These are phyloP conservation scores for Eucalyptus polyanthemos DNA, from an alignment of 345 rosid genomes.

Conservation along the genomic window DNA sequence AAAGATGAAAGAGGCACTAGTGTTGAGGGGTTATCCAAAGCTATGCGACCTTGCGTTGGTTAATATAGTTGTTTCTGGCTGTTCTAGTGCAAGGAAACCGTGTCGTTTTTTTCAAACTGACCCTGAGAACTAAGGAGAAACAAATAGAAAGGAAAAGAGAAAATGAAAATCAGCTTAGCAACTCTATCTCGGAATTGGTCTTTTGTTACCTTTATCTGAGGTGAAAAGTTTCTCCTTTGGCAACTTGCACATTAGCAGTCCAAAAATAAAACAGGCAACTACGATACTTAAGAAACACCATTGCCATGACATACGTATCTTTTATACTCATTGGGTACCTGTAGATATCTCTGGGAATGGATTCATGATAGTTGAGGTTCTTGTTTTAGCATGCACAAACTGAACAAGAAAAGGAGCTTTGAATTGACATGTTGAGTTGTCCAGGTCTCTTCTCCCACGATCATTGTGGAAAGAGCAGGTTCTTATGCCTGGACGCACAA, in stretches of 20 bases:
- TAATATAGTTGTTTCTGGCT: background rate
- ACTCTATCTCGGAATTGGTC: background rate
- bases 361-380: background rate
- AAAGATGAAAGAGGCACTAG: background rate
- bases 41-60: background rate
- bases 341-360: background rate
- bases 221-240: background rate
- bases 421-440: background rate
- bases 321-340: background rate
- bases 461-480: slow-evolving; percentile 95
- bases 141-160: background rate
- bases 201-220: background rate
- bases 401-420: background rate
- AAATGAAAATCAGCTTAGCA: background rate
- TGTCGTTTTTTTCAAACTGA: background rate
- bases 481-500: slow-evolving; percentile 90
- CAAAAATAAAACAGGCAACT: background rate
- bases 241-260: background rate
- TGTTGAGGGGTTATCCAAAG: background rate
- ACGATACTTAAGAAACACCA: background rate
- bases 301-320: background rate
- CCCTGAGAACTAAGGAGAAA: background rate
- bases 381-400: background rate
- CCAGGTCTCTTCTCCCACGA: slow-evolving; percentile 97
- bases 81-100: background rate